Evolutionary conservation across 1,284 basidiomycete genomes (phyloP), one percentile per base, ranked within the genome.

Genomic region (Mycena sp.): DNA sequence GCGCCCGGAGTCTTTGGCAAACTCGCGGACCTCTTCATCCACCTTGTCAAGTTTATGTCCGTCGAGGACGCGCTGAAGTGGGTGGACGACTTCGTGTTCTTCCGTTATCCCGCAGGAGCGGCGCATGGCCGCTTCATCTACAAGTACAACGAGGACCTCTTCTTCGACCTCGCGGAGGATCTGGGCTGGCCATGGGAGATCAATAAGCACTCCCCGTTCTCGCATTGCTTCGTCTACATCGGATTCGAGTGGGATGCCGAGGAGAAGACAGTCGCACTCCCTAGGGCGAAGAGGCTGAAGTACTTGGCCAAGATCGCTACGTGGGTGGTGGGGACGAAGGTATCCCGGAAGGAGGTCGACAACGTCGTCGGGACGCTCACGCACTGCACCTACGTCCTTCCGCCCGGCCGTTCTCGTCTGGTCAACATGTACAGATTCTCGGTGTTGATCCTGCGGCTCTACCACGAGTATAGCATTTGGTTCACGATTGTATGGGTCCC

Each of bases 351-450:
- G 6, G 71, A 76, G 14, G 65, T 71, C 4, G 61, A 70, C 52
- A 66, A 68, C 23, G 59, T 78, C 1, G 75, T 77, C 50, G 76
- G 79, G 10, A 73, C 75, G 11, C 68, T 81, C 0, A 73, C 68
- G 23, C 78, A 81, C 59, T 69, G 75, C 4, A 52, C 76, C 0
- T 77, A 78, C 21, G 71, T 79, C 16, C 70, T 74, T 46, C 65
- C 64, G 0, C 41, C 71, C 4, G 77, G 78, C 0, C 61, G 70
- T 0, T 70, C 76, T 3, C 69, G 61, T 38, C 70, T 80, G 0
- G 60, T 75, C 1, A 69, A 64, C 11, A 17, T 80, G 0, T 75
- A 69, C 7, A 57, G 69, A 4, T 76, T 77, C 67, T 65, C 73
- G 0, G 53, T 67, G 0, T 52, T 56, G 2, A 71, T 73, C 0